These are phyloP conservation scores for Epithele typhae DNA, from an alignment of 768 basidiomycete species.

Conservation along the genomic window DNA sequence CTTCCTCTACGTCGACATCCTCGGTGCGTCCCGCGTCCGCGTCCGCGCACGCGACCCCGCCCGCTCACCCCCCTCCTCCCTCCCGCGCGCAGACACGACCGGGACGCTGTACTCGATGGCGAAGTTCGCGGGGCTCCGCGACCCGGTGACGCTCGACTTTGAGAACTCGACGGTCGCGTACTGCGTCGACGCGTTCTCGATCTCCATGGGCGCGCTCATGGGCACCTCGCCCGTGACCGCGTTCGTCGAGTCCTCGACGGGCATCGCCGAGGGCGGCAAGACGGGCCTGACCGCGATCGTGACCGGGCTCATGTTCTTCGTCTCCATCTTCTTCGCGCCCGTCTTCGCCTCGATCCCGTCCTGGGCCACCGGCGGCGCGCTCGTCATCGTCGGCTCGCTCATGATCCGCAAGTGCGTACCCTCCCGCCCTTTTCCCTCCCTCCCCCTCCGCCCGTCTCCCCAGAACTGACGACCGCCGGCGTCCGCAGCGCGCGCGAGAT, in stretches of 20 bases:
- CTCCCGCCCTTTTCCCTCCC: not conserved
- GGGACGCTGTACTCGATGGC: constrained; percentile 90
- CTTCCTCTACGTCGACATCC: constrained; percentile 86
- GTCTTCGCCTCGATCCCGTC: constrained; percentile 84
- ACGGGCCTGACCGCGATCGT: constrained; percentile 79
- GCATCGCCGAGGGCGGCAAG: constrained; percentile 83
- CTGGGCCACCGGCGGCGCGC: constrained; percentile 85
- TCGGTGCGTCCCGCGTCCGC: constrained; percentile 47
- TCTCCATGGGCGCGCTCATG: constrained; percentile 76
- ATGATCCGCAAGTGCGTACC: constrained; percentile 75
- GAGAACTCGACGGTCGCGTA: constrained; percentile 81
- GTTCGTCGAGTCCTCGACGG: constrained; percentile 79
- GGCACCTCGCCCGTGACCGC: constrained; percentile 82
- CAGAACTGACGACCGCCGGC: not conserved
- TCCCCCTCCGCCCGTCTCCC: not conserved
- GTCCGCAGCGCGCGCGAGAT: constrained; percentile 65
- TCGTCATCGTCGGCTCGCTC: constrained; percentile 81
- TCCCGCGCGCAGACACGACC: constrained; percentile 31
- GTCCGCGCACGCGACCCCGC: too few relatives aligned
- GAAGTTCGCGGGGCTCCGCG: constrained; percentile 84
- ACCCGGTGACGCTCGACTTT: constrained; percentile 82
- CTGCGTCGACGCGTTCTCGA: constrained; percentile 77
- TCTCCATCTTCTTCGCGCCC: constrained; percentile 84
- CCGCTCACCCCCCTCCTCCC: too few relatives aligned
- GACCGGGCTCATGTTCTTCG: constrained; percentile 71